Conservation (phyloP, 2,329 filamentous ascomycete genomes). For the Bertia moriformis region DNA sequence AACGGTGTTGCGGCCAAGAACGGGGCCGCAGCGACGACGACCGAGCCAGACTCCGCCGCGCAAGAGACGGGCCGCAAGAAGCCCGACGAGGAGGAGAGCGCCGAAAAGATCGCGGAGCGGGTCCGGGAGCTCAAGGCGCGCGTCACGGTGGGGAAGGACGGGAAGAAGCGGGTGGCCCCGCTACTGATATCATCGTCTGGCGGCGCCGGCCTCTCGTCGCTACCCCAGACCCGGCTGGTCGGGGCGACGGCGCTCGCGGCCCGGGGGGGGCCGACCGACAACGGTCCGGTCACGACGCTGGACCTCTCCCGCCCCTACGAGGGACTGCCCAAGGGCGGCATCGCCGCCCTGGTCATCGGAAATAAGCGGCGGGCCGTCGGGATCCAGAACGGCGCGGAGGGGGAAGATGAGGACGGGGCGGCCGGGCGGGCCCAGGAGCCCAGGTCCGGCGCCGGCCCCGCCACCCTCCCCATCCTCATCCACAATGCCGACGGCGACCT, state of each 20-base stretch:
- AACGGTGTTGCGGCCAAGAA: constrained; percentile 8
- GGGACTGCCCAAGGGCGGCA: constrained; percentile 75
- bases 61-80: not conserved
- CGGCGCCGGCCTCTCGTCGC: constrained; percentile 72
- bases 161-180: constrained; percentile 88
- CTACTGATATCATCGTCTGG: constrained; percentile 79
- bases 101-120: constrained; percentile 36
- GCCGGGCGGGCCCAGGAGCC: constrained; percentile 43
- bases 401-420: constrained; percentile 34
- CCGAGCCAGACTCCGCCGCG: not conserved
- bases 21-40: constrained; percentile 6
- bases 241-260: constrained; percentile 56
- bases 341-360: constrained; percentile 72
- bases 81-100: constrained; percentile 24
- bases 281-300: constrained; percentile 63
- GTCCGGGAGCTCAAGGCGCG: constrained; percentile 64
- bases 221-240: constrained; percentile 78
- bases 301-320: constrained; percentile 92
- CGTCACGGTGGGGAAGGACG: constrained; percentile 89
- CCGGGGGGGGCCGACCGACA: constrained; percentile 42
- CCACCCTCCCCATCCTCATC: constrained; percentile 58
- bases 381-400: constrained; percentile 64
- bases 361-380: constrained; percentile 77
- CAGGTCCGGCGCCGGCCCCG: constrained; percentile 41
- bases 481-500: constrained; percentile 66